Evolutionary conservation across 176 grass and related monocot species (phyloP), one percentile per base, ranked within the genome.

Genomic region (Zoysia japonica): DNA sequence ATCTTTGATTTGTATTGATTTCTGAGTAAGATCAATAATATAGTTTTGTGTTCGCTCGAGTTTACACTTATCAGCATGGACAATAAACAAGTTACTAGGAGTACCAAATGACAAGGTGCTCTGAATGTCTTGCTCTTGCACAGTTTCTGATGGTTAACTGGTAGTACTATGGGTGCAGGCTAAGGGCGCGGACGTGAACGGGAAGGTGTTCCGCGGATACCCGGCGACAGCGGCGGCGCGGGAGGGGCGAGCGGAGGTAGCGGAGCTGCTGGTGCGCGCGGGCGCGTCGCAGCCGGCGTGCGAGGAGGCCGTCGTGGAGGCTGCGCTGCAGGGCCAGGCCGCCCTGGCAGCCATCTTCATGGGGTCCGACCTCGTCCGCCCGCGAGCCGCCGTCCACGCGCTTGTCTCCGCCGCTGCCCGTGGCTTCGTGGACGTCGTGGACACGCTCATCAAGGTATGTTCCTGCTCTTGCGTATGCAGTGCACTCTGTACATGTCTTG

Each of bases 261-360:
- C 89, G 16, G 90, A 83, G 86, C 75, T 89, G 80, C 84, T 95
- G 78, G 75, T 95, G 65, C 87, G 86, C 65, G 88, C 92, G 0
- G 96, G 96, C 11, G 84, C 96, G 19, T 94, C 92, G 48, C 96
- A 99, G 82, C 92, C 86, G 7, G 92, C 96, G 0, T 99, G 96
- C 75, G 96, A 99, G 86, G 96, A 99, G 79, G 96, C 96, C 68
- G 74, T 99, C 75, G 90, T 99, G 37, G 96, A 99, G 88, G 92
- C 92, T 8, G 87, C 90, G 42, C 50, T 89, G 47, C 92, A 99
- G 60, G 90, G 90, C 49, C 86, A 78, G 68, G 84, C 92, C 5
- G 59, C 80, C n/a, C 87, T 99, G 39, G 88, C 84, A 7, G 88
- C 84, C 51, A 86, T 95, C 70, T 80, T 93, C 72, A 95, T 99